Evolutionary conservation across 2,329 filamentous ascomycete species (phyloP).

Genomic region (Hymenotorrendiella dingleyae): DNA sequence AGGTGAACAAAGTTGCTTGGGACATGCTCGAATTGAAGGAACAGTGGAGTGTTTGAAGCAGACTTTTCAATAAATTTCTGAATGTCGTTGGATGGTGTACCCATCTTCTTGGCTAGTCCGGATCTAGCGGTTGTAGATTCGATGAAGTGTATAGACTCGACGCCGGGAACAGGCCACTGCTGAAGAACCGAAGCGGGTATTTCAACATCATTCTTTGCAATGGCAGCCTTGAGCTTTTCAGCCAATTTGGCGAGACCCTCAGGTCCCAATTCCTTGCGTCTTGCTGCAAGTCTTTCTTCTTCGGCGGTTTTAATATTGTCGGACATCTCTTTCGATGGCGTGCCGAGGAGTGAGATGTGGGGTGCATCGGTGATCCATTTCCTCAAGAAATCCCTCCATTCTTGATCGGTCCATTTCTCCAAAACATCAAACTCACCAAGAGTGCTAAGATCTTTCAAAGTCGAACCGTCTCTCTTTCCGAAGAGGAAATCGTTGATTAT

Average conservation of each 20-base stretch:
- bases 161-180: constrained; percentile 73
- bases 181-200: constrained; percentile 81
- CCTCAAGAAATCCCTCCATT: constrained; percentile 78
- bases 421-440: constrained; percentile 61
- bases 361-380: constrained; percentile 81
- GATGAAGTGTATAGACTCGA: constrained; percentile 93
- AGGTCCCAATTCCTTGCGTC: constrained; percentile 74
- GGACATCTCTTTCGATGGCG: constrained; percentile 74
- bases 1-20: constrained; percentile 89
- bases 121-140: constrained; percentile 78
- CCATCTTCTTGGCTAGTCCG: constrained; percentile 68
- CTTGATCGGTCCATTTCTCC: constrained; percentile 70
- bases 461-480: constrained; percentile 77
- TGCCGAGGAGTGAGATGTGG: constrained; percentile 82
- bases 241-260: constrained; percentile 72
- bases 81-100: constrained; percentile 58
- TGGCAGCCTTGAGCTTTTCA: constrained; percentile 73
- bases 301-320: constrained; percentile 79
- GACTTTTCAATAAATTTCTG: constrained; percentile 73
- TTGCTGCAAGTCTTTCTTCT: constrained; percentile 67
- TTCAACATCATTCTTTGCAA: constrained; percentile 79
- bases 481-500: constrained; percentile 93
- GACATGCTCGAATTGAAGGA: constrained; percentile 96
- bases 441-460: constrained; percentile 53
- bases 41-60: constrained; percentile 61